Percentiles rank a stretch among this genome's conserved stretches.
Conservation (phyloP, 2,329 filamentous ascomycete genomes). For the Grosmannia serpens region DNA sequence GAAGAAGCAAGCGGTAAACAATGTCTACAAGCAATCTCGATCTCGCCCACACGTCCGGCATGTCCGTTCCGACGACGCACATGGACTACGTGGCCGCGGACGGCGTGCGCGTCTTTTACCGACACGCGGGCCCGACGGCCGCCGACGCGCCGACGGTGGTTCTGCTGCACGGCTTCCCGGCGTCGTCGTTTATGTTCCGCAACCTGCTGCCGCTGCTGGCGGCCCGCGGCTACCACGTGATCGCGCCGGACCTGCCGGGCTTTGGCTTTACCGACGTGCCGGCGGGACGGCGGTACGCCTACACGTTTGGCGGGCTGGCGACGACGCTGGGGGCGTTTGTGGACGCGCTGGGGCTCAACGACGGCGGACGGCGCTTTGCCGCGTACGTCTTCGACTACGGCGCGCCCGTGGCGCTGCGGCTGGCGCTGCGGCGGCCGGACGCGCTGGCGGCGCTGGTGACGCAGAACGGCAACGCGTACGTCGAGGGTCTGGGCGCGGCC, state of each 20-base stretch:
- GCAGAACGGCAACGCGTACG: constrained; percentile 52
- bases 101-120: constrained; percentile 29
- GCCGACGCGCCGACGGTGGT: constrained; percentile 22
- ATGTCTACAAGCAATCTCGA: background rate
- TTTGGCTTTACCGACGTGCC: constrained; percentile 45
- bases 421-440: constrained; percentile 37
- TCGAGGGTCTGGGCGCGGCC: constrained; percentile 35
- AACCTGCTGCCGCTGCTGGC: constrained; percentile 31
- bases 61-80: background rate
- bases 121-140: constrained; percentile 18
- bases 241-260: constrained; percentile 49
- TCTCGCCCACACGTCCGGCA: background rate
- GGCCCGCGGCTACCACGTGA: constrained; percentile 23
- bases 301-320: constrained; percentile 43
- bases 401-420: constrained; percentile 40
- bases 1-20: background rate
- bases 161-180: constrained; percentile 33
- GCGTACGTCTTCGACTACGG: constrained; percentile 55
- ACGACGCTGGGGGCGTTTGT: constrained; percentile 36
- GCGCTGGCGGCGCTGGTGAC: constrained; percentile 40
- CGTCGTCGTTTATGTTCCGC: constrained; percentile 31
- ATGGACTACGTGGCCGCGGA: constrained; percentile 10
- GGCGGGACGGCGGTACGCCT: constrained; percentile 27
- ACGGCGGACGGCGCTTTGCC: constrained; percentile 26
- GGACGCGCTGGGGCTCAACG: constrained; percentile 28